Evolutionary conservation across 495 filamentous ascomycete species (phyloP).

Genomic region (Annulohypoxylon bovei): DNA sequence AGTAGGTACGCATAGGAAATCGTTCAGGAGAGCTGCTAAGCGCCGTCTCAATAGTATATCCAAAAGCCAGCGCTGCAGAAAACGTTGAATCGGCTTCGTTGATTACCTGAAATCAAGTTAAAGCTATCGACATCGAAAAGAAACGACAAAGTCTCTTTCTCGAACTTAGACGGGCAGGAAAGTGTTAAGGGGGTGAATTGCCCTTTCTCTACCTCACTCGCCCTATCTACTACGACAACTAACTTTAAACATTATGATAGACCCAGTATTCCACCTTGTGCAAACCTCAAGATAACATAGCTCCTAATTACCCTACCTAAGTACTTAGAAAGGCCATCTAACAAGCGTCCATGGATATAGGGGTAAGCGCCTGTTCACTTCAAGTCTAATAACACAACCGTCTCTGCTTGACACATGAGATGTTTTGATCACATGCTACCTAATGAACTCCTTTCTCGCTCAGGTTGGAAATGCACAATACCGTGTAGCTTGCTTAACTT

Average conservation of each 20-base stretch:
- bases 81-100: background rate
- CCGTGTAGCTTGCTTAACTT: slow-evolving; percentile 26
- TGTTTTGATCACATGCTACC: slow-evolving; percentile 35
- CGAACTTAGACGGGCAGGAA: background rate
- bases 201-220: background rate
- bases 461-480: slow-evolving; percentile 41
- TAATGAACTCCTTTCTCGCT: slow-evolving; percentile 42
- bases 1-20: background rate
- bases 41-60: background rate
- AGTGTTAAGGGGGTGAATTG: background rate
- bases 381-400: slow-evolving; percentile 30
- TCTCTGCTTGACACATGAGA: slow-evolving; percentile 30
- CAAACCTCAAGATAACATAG: background rate
- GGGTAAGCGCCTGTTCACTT: slow-evolving; percentile 22
- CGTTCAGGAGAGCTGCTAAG: background rate
- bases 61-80: background rate
- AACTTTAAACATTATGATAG: background rate
- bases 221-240: background rate
- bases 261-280: no score
- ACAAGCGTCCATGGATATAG: background rate
- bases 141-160: background rate
- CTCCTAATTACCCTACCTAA: background rate
- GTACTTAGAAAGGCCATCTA: slow-evolving; percentile 31
- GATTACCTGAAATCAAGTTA: background rate
- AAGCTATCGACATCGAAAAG: background rate